Conservation (phyloP, 805 yeast genomes). For the Starmerella floris region DNA sequence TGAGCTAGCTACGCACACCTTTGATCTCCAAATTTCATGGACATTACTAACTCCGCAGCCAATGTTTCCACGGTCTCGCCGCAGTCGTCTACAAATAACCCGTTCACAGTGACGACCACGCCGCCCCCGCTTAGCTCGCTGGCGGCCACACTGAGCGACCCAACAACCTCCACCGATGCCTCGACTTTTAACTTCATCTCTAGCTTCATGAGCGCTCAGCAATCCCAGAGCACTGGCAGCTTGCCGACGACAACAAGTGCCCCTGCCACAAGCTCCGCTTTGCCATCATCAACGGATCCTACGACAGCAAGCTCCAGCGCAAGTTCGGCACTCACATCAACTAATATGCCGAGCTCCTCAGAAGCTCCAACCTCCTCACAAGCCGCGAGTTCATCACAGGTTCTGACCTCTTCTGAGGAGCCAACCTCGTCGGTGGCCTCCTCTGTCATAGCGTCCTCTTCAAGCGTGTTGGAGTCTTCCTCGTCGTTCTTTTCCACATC, state of each 20-base stretch:
- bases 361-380: not conserved
- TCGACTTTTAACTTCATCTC: not conserved
- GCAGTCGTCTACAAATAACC: not conserved
- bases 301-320: not conserved
- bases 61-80: not conserved
- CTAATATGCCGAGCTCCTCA: not conserved
- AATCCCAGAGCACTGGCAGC: not conserved
- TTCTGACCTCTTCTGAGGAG: too few relatives aligned
- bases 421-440: too few relatives aligned
- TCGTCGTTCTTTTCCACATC: not conserved
- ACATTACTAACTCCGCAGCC: slow-evolving; percentile 5
- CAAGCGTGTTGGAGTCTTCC: too few relatives aligned
- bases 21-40: too few relatives aligned
- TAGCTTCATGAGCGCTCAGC: not conserved
- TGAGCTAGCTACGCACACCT: too few relatives aligned
- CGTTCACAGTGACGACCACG: not conserved
- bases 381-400: too few relatives aligned
- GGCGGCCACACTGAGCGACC: not conserved
- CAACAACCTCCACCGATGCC: too few relatives aligned
- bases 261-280: not conserved
- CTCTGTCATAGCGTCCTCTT: not conserved
- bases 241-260: too few relatives aligned
- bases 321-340: not conserved
- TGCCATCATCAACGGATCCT: not conserved
- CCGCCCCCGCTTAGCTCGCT: not conserved